These are phyloP conservation scores for Aureobasidium sp. DNA, from an alignment of 2,329 filamentous ascomycete genomes.

Conservation along the genomic window DNA sequence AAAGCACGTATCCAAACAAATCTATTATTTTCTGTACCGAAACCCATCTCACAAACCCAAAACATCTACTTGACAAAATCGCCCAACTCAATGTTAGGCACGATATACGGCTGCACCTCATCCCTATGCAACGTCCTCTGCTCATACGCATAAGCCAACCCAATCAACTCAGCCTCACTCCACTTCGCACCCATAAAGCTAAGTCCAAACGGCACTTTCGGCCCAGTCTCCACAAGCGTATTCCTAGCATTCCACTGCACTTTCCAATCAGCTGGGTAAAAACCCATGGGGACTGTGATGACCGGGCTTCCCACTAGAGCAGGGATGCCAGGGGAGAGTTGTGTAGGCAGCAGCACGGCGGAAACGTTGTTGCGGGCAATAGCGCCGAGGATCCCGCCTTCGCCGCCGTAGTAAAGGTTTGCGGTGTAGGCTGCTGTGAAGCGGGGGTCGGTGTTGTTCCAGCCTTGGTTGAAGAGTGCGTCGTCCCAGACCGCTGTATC, in stretches of 20 bases:
- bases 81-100: conserved; percentile 39
- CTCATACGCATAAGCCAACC: conserved; percentile 61
- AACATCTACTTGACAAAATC: conserved; percentile 29
- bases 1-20: too few relatives aligned
- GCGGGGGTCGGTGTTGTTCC: conserved; percentile 46
- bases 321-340: conserved; percentile 38
- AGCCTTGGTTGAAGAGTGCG: conserved; percentile 39
- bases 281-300: conserved; percentile 55
- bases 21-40: too few relatives aligned
- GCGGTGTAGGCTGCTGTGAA: conserved; percentile 51
- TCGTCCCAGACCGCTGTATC: conserved; percentile 50
- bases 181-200: conserved; percentile 53
- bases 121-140: conserved; percentile 45
- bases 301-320: conserved; percentile 52
- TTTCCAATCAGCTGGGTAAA: conserved; percentile 40
- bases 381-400: conserved; percentile 53
- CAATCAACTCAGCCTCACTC: conserved; percentile 53
- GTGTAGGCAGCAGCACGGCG: conserved; percentile 52
- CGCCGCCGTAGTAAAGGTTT: conserved; percentile 45
- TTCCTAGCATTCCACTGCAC: conserved; percentile 39
- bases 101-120: conserved; percentile 40
- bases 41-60: too few relatives aligned
- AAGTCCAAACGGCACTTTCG: conserved; percentile 53
- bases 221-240: conserved; percentile 44
- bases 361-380: conserved; percentile 49